Conservation (phyloP, 345 rosid genomes). For the Cardamine occulta region DNA sequence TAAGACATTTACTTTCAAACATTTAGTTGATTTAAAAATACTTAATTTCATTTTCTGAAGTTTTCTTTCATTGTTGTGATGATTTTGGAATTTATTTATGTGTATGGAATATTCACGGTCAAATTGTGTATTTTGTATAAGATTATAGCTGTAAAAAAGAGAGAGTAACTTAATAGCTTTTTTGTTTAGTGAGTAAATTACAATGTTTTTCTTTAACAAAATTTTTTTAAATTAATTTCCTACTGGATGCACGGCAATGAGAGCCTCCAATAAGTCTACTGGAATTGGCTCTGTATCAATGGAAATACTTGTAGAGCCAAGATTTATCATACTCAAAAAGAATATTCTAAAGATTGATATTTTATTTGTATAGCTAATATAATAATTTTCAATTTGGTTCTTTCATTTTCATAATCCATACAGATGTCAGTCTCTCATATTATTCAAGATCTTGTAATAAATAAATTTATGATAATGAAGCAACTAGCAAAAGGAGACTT, state of each 20-base stretch:
- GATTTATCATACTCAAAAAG: background rate
- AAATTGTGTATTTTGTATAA: background rate
- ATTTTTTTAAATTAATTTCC: too few species aligned
- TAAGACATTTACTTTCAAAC: conserved; percentile 9
- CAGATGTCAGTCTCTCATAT: conserved; percentile 4
- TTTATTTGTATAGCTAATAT: background rate
- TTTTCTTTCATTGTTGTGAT: background rate
- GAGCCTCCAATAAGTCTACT: too few species aligned
- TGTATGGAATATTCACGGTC: background rate
- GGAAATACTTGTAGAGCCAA: background rate
- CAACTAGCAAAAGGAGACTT: background rate
- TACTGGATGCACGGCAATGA: too few species aligned
- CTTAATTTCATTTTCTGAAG: background rate
- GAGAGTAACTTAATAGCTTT: too few species aligned
- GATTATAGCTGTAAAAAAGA: background rate
- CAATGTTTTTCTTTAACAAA: too few species aligned
- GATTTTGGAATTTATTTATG: background rate
- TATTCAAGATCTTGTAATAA: conserved; percentile 11
- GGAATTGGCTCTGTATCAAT: too few species aligned
- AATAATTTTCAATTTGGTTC: background rate
- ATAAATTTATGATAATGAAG: background rate
- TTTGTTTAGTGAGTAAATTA: background rate
- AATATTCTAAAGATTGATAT: background rate
- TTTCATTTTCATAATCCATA: conserved; percentile 28
- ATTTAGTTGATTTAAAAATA: background rate